These are phyloP conservation scores for Melocanna baccifera DNA, from an alignment of 176 grass and related monocot species.

Conservation along the genomic window DNA sequence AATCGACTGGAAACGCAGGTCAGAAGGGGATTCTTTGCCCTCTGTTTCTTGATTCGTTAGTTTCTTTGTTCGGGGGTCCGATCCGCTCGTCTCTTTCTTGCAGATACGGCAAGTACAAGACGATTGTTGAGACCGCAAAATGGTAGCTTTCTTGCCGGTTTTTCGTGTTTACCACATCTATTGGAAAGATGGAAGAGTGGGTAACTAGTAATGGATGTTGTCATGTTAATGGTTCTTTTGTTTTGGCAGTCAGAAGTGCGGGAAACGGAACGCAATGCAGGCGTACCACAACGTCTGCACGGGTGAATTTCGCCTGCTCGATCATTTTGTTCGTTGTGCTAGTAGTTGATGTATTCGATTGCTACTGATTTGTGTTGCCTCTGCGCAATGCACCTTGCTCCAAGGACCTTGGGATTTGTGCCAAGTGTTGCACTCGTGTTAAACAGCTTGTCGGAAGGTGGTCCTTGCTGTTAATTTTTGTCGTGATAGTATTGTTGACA, in stretches of 20 bases:
- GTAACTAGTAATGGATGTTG: neutral
- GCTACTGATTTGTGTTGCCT: neutral
- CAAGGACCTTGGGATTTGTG: slow-evolving; percentile 70
- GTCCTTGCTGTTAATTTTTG: slow-evolving; percentile 9
- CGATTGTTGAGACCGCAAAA: slow-evolving; percentile 67
- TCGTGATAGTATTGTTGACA: neutral
- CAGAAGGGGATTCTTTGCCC: neutral
- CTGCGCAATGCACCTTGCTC: slow-evolving; percentile 63
- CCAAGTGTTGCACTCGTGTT: slow-evolving; percentile 64
- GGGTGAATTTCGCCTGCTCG: slow-evolving; percentile 37
- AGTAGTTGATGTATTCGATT: neutral
- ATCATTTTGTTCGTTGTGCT: neutral
- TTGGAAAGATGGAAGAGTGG: neutral
- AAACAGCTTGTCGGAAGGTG: slow-evolving; percentile 73
- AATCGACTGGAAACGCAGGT: slow-evolving; percentile 99
- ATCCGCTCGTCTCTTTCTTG: slow-evolving; percentile 28
- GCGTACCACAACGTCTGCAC: slow-evolving; percentile 86
- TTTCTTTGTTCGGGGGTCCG: neutral
- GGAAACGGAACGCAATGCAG: slow-evolving; percentile 68
- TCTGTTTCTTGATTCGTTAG: neutral
- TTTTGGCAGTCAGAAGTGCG: slow-evolving; percentile 75
- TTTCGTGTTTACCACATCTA: neutral
- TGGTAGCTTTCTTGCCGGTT: slow-evolving; percentile 47
- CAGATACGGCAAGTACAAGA: slow-evolving; percentile 94
- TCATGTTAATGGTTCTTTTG: neutral